Evolutionary conservation across 2,329 filamentous ascomycete genomes (phyloP), one percentile per base, ranked within the genome.

Genomic region (Verticillium nubilum): DNA sequence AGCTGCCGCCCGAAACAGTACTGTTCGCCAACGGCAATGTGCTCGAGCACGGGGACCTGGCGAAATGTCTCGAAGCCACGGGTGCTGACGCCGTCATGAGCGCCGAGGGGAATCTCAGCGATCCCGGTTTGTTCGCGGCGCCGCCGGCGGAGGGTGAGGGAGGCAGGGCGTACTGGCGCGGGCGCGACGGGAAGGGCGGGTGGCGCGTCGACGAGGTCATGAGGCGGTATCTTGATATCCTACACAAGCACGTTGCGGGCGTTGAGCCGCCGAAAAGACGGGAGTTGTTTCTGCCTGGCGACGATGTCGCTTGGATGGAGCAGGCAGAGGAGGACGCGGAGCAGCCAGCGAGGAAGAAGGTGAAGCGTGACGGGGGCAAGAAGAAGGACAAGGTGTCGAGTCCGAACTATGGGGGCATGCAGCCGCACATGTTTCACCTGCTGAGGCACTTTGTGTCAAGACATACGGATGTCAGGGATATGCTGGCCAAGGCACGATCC

Each of bases 21-120:
- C 85, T 99, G 2, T 98, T 99, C 70, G 95, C 95, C 3, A 99
- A 99, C 72, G 95, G 95, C 13, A 99, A 99, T 69, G 88, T 97
- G 35, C 77, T 99, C 60, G 89, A 91, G 71, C 82, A 89, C 60
- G 87, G 80, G 0, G 94, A 99, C 70, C 78, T 99, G 12, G 83
- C 88, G 56, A 78, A 77, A 23, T 98, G 94, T 69, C 77, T 99
- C 23, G 84, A 86, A 56, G 91, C 82, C 4, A 99, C 95, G 1
- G 92, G 93, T 1, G 94, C 88, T 1, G 95, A 99, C 72, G 95
- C 84, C 19, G 86, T 99, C 57, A 98, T 99, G 95, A 94, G 89
- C 65, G 95, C 95, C 5, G 95, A 99, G 74, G 95, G 92, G 0
- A 97, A 97, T 70, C 81, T 99, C 0, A 94, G 92, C 69, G 92